Base-by-base conservation (phyloP, 495 filamentous ascomycete species). In the Pyrenula aspistea region DNA sequence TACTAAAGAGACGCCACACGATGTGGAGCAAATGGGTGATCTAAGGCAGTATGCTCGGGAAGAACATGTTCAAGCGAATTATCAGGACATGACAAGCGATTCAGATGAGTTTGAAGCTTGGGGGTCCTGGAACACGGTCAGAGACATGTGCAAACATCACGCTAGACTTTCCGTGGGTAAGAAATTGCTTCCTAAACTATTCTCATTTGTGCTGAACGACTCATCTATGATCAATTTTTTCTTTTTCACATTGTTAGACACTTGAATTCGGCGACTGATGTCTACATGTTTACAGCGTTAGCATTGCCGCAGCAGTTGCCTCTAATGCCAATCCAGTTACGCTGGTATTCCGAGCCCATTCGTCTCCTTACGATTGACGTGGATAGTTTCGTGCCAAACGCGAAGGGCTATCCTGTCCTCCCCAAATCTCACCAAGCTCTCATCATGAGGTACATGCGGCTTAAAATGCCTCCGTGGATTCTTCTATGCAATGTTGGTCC, bases 291-390 rank as follows among this genome's bases (percentile, higher is more conserved):
- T 12, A 48, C 60, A 94, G 90, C 86, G n/a, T 74, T 98, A 12
- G 75, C 77, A 55, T 74, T 97, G 54, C 90, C 91, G 23, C 82
- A 81, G n/a, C 78, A 85, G 31, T 75, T 96, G 20, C 94, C 94
- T 4, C 73, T 84, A 22, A 73, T 80, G 42, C 71, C 77, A 22
- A 75, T 96, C 8, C 89, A 93, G 61, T 84, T 83, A 12, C 79
- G 93, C n/a, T 99, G 93, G 93, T 91, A 89, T 70, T 85, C 88
- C 1, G 93, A 99, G 61, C 91, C 93, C 21, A 74, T 97, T 2
- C 87, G 90, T 55, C 77, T 94, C 55, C 73, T 99, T 1, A 81
- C 82, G 0, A 75, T 96, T 24, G 73, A 81, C 22, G 72, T 75
- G 3, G 76, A 76, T 0, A 77, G 79, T 0, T 99, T 97, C 61